These are phyloP conservation scores for Verticillium albo-atrum DNA, from an alignment of 2,329 filamentous ascomycete genomes.

Conservation along the genomic window DNA sequence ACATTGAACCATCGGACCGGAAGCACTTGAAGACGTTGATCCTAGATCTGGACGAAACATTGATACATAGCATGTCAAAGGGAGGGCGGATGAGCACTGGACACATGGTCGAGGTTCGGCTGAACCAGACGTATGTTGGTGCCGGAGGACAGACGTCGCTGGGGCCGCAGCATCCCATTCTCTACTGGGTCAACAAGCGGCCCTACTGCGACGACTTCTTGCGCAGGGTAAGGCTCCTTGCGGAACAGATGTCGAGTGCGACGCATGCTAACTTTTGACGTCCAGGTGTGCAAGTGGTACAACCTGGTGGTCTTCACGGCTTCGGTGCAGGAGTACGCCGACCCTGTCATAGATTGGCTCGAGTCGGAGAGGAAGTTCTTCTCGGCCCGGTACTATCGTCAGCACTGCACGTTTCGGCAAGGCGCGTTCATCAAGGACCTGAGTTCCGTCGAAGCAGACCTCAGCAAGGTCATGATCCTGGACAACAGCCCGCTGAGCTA, in stretches of 20 bases:
- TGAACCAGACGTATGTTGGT: slow-evolving; percentile 68
- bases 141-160: slow-evolving; percentile 61
- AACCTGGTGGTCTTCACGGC: slow-evolving; percentile 96
- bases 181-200: slow-evolving; percentile 98
- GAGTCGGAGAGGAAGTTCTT: slow-evolving; percentile 97
- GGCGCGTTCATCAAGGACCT: slow-evolving; percentile 98
- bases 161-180: slow-evolving; percentile 87
- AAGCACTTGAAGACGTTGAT: slow-evolving; percentile 87
- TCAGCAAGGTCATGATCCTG: slow-evolving; percentile 98
- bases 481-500: slow-evolving; percentile 98
- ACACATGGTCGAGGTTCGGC: slow-evolving; percentile 97
- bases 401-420: slow-evolving; percentile 94
- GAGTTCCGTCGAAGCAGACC: slow-evolving; percentile 89
- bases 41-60: slow-evolving; percentile 90
- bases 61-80: slow-evolving; percentile 98
- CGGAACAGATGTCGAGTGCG: background rate
- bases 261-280: background rate
- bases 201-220: slow-evolving; percentile 96
- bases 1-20: slow-evolving; percentile 45
- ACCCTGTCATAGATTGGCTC: slow-evolving; percentile 98
- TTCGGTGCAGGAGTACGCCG: slow-evolving; percentile 96
- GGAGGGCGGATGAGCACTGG: slow-evolving; percentile 93
- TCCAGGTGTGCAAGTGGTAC: slow-evolving; percentile 90
- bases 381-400: slow-evolving; percentile 86
- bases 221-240: slow-evolving; percentile 58